Evolutionary conservation across 176 grass and related monocot genomes (phyloP).

Genomic region (Triticum monococcum): DNA sequence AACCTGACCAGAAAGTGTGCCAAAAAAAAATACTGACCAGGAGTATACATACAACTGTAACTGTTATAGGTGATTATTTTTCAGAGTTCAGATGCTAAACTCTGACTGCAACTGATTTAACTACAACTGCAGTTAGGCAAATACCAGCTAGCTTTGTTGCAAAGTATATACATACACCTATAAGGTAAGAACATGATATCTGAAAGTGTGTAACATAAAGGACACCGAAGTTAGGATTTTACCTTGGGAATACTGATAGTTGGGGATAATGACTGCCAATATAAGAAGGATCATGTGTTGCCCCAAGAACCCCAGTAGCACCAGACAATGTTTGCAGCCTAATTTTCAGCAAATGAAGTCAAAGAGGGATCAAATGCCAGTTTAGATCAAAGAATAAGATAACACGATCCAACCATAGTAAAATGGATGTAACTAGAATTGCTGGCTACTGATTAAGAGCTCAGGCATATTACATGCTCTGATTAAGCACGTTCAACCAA

Average conservation of each 20-base stretch:
- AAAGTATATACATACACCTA: neutral
- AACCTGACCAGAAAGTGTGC: neutral
- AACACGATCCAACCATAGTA: neutral
- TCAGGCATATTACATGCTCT: neutral
- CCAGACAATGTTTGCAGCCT: slow-evolving; percentile 47
- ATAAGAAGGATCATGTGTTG: slow-evolving; percentile 44
- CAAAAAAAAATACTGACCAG: neutral
- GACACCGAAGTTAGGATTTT: neutral
- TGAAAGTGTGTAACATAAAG: neutral
- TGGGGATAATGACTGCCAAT: slow-evolving; percentile 54
- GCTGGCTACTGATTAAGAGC: neutral
- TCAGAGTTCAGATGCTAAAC: neutral
- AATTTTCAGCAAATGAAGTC: slow-evolving; percentile 24
- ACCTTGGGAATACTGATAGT: slow-evolving; percentile 36
- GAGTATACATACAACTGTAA: neutral
- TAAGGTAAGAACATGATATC: neutral
- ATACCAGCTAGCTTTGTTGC: neutral
- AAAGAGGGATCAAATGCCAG: slow-evolving; percentile 7
- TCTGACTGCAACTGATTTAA: neutral
- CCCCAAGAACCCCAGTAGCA: slow-evolving; percentile 34
- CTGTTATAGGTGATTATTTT: neutral
- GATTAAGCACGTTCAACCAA: neutral
- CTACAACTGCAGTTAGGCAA: neutral
- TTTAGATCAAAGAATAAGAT: slow-evolving; percentile 14
- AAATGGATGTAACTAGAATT: neutral